Base-by-base conservation (phyloP, 371 early-diverging fungal species). In the Blastocladiella emersonii region DNA sequence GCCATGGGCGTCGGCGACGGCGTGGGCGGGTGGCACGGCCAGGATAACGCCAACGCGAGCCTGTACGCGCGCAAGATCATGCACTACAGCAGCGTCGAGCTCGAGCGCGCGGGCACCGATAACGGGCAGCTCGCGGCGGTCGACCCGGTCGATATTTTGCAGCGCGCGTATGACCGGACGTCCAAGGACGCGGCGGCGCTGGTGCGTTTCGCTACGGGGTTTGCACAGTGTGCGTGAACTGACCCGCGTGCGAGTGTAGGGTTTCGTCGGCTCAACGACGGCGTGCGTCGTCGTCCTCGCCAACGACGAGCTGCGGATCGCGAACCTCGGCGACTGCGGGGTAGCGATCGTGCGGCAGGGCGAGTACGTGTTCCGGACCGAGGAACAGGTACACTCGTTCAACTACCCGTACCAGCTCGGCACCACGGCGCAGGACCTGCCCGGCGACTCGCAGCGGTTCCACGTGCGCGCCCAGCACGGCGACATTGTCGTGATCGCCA, bases 261-360 rank as follows among this genome's bases (percentile, higher is more conserved):
- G 82, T 17, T 69, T 88, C 35, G 78, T 91, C 37, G 97, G 97
- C 15, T 90, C 91, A 10, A 85, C 91, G 12, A 96, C 97, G 13
- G 93, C 93, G 2, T 83, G 90, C 66, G 70, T 94, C 43, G 92
- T 86, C 12, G 74, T 96, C 12, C 74, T 95, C 63, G 79, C 92
- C 43, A 85, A 88, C 65, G 91, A 95, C 65, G 93, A 93, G 72
- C 75, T 97, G 36, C 81, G 92, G 1, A 84, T 97, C 45, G 89
- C 93, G 21, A 93, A 93, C 64, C 76, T 97, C 51, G 98, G 98
- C 35, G 98, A 97, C 71, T 92, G 93, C 67, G 92, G 92, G 0
- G 76, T 95, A 49, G 78, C 86, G 39, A 77, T 97, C 12, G 86
- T 95, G 61, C 87, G 98, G 25, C 80, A 85, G 62, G 85, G 86